Evolutionary conservation across 768 basidiomycete genomes (phyloP).

Genomic region (Amanita pseudoporphyria): DNA sequence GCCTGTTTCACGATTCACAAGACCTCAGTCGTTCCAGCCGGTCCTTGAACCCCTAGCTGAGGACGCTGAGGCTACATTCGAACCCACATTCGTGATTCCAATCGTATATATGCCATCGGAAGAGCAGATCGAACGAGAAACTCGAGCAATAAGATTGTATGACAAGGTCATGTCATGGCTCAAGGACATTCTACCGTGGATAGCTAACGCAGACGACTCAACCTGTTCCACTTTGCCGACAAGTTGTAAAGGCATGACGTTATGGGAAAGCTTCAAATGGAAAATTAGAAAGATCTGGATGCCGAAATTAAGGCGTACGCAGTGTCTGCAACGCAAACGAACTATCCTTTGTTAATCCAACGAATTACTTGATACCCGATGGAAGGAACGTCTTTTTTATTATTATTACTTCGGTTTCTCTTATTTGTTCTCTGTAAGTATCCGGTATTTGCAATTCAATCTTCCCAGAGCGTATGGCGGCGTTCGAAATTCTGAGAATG

Average conservation of each 20-base stretch:
- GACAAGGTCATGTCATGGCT: neutral
- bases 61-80: neutral
- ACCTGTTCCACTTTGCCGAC: neutral
- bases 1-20: neutral
- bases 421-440: too few relatives aligned
- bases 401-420: too few relatives aligned
- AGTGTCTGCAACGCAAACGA: neutral
- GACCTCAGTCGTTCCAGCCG: neutral
- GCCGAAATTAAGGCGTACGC: neutral
- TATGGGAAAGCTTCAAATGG: constrained; percentile 3
- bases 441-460: too few relatives aligned
- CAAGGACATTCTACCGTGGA: neutral
- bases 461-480: too few relatives aligned
- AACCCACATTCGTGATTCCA: neutral
- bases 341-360: neutral
- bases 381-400: too few relatives aligned
- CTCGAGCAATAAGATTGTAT: neutral
- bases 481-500: too few relatives aligned
- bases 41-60: neutral
- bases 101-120: neutral
- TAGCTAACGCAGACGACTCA: neutral
- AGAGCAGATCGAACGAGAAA: neutral
- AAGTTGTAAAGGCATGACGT: neutral
- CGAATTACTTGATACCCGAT: too few relatives aligned
- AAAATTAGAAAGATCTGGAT: constrained; percentile 2